Conservation (phyloP, 2,329 filamentous ascomycete genomes). For the Clathrospora elynae region DNA sequence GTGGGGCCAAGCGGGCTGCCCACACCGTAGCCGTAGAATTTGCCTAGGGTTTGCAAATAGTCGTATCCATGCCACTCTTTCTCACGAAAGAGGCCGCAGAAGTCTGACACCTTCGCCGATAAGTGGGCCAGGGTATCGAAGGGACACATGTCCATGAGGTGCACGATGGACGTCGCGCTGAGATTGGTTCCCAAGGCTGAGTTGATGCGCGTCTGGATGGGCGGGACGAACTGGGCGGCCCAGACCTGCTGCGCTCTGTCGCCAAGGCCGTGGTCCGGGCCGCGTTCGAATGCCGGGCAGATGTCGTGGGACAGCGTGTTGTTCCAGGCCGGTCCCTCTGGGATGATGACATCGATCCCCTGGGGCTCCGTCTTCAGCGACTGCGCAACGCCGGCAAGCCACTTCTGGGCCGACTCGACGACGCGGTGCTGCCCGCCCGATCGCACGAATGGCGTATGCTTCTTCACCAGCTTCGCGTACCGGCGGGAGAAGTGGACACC, state of each 20-base stretch:
- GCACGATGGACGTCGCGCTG: conserved; percentile 65
- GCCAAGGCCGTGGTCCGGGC: conserved; percentile 57
- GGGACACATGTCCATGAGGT: conserved; percentile 87
- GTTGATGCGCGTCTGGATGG: conserved; percentile 73
- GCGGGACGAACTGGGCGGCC: conserved; percentile 66
- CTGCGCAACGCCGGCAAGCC: conserved; percentile 73
- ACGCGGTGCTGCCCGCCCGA: conserved; percentile 72
- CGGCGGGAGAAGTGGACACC: conserved; percentile 76
- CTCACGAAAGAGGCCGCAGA: conserved; percentile 75
- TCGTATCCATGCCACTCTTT: conserved; percentile 79
- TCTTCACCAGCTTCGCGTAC: conserved; percentile 67
- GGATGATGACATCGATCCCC: conserved; percentile 64
- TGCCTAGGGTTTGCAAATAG: conserved; percentile 78
- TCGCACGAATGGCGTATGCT: conserved; percentile 71
- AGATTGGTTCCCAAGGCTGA: conserved; percentile 71
- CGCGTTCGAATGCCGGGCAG: conserved; percentile 73
- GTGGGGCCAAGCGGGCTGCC: conserved; percentile 81
- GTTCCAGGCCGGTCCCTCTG: conserved; percentile 70
- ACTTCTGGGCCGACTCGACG: conserved; percentile 74
- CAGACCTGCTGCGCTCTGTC: conserved; percentile 62
- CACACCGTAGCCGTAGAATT: conserved; percentile 80
- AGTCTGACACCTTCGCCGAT: conserved; percentile 64
- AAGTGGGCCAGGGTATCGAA: conserved; percentile 73
- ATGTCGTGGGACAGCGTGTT: conserved; percentile 80
- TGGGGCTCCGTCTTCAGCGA: conserved; percentile 53